These are phyloP conservation scores for Acacia concinna DNA, from an alignment of 331 rosid genomes.

Conservation along the genomic window DNA sequence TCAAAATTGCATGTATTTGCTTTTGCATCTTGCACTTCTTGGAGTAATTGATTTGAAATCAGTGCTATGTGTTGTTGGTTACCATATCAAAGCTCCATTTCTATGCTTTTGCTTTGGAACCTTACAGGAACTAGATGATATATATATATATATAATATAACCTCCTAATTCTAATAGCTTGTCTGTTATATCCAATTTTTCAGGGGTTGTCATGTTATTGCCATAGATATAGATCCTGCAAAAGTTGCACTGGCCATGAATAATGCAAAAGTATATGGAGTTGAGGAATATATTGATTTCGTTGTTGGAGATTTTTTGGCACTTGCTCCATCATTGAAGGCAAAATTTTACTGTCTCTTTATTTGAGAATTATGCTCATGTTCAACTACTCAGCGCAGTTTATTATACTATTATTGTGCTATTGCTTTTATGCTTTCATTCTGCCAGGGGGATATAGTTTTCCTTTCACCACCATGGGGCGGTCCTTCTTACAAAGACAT, in stretches of 20 bases:
- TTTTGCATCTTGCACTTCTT: background rate
- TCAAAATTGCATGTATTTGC: background rate
- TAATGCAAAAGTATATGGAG: slow-evolving; percentile 43
- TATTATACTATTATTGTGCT: background rate
- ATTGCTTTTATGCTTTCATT: background rate
- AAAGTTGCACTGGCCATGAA: slow-evolving; percentile 23
- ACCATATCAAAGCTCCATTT: background rate
- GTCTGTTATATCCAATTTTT: slow-evolving; percentile 13
- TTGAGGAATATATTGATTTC: slow-evolving; percentile 40
- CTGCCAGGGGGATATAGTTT: slow-evolving; percentile 42
- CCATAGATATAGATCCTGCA: slow-evolving; percentile 38
- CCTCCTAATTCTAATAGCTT: background rate
- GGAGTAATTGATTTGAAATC: background rate
- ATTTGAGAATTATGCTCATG: background rate
- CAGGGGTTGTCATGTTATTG: slow-evolving; percentile 42
- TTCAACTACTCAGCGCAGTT: background rate
- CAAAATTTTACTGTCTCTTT: background rate
- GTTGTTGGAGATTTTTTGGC: slow-evolving; percentile 43
- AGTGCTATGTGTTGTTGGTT: background rate
- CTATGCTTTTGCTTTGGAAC: background rate
- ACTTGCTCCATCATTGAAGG: slow-evolving; percentile 44
- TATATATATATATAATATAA: background rate
- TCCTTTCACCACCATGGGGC: slow-evolving; percentile 50
- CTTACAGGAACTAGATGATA: background rate
- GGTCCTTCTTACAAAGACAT: slow-evolving; percentile 37